Conservation (phyloP, 1,139 yeast species). For the Suhomyces yuchorum region DNA sequence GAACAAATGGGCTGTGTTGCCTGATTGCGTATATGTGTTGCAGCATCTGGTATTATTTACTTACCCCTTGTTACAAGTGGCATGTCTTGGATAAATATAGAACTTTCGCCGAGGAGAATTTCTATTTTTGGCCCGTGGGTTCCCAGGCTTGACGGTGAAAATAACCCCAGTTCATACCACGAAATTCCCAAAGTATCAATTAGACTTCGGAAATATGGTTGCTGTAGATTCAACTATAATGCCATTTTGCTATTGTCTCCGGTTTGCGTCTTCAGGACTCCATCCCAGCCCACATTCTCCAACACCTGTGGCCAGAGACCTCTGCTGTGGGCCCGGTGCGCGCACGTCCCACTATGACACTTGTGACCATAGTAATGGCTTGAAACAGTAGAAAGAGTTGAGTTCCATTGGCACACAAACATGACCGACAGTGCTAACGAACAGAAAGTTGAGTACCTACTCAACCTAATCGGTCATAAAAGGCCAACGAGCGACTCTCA, state of each 20-base stretch:
- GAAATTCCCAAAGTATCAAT: not conserved
- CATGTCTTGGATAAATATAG: not conserved
- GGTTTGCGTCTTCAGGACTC: too few species aligned
- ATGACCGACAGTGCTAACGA: constrained; percentile 11
- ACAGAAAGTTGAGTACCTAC: constrained; percentile 17
- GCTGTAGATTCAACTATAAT: too few species aligned
- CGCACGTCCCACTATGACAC: constrained; percentile 1
- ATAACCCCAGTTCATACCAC: not conserved
- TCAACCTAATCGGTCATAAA: constrained; percentile 17
- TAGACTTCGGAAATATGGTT: not conserved
- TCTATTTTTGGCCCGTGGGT: not conserved
- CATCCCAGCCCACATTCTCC: too few species aligned
- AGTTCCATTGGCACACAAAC: not conserved
- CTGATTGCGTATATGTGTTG: too few species aligned
- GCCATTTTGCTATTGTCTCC: too few species aligned
- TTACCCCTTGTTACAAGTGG: not conserved
- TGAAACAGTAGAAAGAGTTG: constrained; percentile 1
- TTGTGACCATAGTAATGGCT: constrained; percentile 5
- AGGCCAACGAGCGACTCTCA: not conserved
- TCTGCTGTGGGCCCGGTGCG: too few species aligned
- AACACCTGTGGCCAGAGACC: too few species aligned
- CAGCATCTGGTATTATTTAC: not conserved
- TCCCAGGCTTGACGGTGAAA: not conserved
- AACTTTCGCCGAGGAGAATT: not conserved
- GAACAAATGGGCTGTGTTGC: too few species aligned